phyloP scores from a whole-genome alignment of 108 stramenopile genomes.

The Chaetoceros muelleri region DNA sequence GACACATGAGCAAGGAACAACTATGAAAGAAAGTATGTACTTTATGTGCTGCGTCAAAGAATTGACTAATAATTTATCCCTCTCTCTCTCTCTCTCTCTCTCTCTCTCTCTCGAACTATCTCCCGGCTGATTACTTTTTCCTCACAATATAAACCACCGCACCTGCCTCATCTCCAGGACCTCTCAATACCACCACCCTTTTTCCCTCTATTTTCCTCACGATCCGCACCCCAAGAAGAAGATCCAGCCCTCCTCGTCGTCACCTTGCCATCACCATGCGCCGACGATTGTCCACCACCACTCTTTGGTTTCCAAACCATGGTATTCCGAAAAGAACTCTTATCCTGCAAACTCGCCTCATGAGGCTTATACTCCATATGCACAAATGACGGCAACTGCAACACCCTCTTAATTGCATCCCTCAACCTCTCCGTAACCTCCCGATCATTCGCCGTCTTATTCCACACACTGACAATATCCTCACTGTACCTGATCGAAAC shows the following conservation, averaged over 20 bases:
- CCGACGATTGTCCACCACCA: background rate
- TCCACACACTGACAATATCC: conserved; percentile 95
- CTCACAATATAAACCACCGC: no score
- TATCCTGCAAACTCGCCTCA: conserved; percentile 47
- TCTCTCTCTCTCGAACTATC: no score
- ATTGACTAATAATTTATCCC: no score
- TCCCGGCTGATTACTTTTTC: no score
- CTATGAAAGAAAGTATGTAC: no score
- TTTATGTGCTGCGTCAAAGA: no score
- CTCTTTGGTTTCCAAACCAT: background rate
- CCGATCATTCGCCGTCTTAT: conserved; percentile 59
- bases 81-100: no score
- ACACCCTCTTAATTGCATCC: conserved; percentile 70
- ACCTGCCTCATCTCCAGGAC: background rate
- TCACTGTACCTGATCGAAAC: conserved; percentile 84
- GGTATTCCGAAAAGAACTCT: conserved; percentile 66
- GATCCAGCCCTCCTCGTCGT: no score
- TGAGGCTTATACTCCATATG: conserved; percentile 80
- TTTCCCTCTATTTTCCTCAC: background rate
- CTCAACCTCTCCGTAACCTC: conserved; percentile 67
- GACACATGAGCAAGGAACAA: no score
- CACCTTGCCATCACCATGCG: background rate
- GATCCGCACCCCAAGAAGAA: background rate
- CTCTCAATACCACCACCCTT: background rate
- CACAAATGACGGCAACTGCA: conserved; percentile 70